phyloP scores from a whole-genome alignment of 768 basidiomycete species.

The Pleurotus giganteus region DNA sequence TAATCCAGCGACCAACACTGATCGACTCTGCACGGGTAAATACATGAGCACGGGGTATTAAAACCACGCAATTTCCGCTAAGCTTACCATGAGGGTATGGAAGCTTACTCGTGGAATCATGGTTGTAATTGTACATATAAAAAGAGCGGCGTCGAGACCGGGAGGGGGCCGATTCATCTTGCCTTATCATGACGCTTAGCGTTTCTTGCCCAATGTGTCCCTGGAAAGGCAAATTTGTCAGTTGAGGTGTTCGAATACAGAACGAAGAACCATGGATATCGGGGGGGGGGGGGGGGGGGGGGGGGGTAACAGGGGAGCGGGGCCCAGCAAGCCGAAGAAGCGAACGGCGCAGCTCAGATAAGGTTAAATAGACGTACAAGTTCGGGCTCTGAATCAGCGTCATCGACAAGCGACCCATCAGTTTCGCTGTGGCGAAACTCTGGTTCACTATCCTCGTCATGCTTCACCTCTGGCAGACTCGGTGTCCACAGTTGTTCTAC shows the following conservation, averaged over 20 bases:
- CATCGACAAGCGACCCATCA: slow-evolving; percentile 10
- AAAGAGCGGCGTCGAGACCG: slow-evolving; percentile 58
- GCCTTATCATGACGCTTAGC: slow-evolving; percentile 68
- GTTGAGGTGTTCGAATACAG: not conserved
- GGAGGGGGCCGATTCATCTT: slow-evolving; percentile 63
- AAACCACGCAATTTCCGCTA: not conserved
- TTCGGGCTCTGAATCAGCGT: slow-evolving; percentile 13
- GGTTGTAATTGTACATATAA: slow-evolving; percentile 35
- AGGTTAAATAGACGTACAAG: slow-evolving; percentile 13
- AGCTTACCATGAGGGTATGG: slow-evolving; percentile 57
- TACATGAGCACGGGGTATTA: slow-evolving; percentile 3
- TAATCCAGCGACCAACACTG: slow-evolving; percentile 61
- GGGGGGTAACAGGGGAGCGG: too few species aligned
- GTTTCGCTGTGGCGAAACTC: slow-evolving; percentile 12
- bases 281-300: too few species aligned
- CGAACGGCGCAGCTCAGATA: slow-evolving; percentile 5
- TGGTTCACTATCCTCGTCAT: slow-evolving; percentile 8
- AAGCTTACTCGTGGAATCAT: slow-evolving; percentile 46
- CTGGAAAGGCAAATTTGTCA: slow-evolving; percentile 27
- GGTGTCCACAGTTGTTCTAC: slow-evolving; percentile 14
- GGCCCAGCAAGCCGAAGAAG: not conserved
- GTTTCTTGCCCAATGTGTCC: slow-evolving; percentile 74
- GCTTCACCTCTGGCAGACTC: slow-evolving; percentile 6
- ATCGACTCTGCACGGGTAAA: slow-evolving; percentile 41
- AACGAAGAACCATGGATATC: not conserved